These are phyloP conservation scores for Cymodocea nodosa DNA, from an alignment of 116 monocot genomes.

Conservation along the genomic window DNA sequence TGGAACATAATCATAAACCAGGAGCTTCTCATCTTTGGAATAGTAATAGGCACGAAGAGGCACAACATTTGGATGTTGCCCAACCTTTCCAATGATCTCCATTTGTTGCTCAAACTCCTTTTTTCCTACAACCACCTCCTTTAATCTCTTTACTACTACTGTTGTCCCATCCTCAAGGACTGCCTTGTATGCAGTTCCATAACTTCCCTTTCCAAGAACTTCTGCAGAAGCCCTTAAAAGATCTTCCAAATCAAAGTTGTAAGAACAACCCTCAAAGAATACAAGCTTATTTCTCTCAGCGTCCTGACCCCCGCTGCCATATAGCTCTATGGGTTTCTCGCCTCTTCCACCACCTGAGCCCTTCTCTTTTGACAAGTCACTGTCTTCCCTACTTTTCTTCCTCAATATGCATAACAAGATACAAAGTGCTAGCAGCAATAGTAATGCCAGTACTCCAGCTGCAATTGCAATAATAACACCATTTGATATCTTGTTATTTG, in stretches of 20 bases:
- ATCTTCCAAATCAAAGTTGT: constrained; percentile 91
- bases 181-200: constrained; percentile 93
- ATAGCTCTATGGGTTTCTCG: constrained; percentile 60
- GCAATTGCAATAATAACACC: constrained; percentile 60
- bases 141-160: constrained; percentile 88
- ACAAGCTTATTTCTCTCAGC: constrained; percentile 83
- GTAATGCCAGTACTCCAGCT: constrained; percentile 31
- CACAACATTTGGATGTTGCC: constrained; percentile 53
- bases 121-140: constrained; percentile 80
- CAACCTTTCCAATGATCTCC: constrained; percentile 70
- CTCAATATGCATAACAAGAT: constrained; percentile 37
- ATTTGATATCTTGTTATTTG: constrained; percentile 45
- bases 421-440: constrained; percentile 34
- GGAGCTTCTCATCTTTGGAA: constrained; percentile 98
- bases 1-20: constrained; percentile 73
- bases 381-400: constrained; percentile 4
- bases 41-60: constrained; percentile 91
- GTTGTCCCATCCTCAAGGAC: constrained; percentile 86
- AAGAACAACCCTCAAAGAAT: constrained; percentile 76
- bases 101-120: constrained; percentile 95
- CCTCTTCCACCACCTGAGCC: constrained; percentile 30
- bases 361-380: constrained; percentile 32
- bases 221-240: constrained; percentile 92
- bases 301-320: constrained; percentile 74
- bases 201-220: constrained; percentile 94